Percentiles rank a stretch among this genome's conserved stretches.
Evolutionary conservation across 345 rosid species (phyloP).

Genomic region (Syzygium oleosum): DNA sequence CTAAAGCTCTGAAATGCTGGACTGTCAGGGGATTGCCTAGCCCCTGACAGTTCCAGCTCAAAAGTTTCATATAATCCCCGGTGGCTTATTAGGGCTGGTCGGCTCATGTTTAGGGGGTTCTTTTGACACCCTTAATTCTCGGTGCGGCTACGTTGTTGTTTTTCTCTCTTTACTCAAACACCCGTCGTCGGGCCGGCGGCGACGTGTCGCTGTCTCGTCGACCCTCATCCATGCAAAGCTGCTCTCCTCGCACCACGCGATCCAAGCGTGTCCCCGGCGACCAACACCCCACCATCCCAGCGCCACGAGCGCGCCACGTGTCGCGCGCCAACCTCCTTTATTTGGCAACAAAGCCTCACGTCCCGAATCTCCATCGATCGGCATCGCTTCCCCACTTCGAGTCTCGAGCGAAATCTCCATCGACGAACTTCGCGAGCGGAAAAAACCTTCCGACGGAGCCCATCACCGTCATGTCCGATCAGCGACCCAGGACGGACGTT

Average conservation of each 20-base stretch:
- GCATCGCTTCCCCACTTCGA: background rate
- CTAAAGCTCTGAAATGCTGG: too few species aligned
- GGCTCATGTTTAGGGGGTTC: too few species aligned
- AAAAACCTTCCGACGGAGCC: background rate
- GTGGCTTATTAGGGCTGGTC: too few species aligned
- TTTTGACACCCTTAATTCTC: too few species aligned
- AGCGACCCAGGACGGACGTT: background rate
- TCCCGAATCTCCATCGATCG: background rate
- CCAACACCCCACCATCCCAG: background rate
- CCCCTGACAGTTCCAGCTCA: too few species aligned
- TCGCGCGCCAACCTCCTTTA: background rate
- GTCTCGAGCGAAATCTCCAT: background rate
- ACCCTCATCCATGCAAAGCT: background rate
- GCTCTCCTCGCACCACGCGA: background rate
- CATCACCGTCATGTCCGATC: constrained; percentile 7
- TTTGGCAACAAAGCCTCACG: background rate
- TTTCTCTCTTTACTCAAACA: background rate
- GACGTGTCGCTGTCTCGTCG: background rate
- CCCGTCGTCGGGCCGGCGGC: background rate
- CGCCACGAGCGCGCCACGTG: background rate
- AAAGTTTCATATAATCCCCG: too few species aligned
- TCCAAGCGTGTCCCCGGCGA: background rate
- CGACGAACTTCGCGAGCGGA: background rate
- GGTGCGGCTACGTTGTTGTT: background rate
- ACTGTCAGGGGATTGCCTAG: too few species aligned